Evolutionary conservation across 192 early-diverging fungal species (phyloP), one percentile per base, ranked within the genome.

Genomic region (Coemansia sp.): DNA sequence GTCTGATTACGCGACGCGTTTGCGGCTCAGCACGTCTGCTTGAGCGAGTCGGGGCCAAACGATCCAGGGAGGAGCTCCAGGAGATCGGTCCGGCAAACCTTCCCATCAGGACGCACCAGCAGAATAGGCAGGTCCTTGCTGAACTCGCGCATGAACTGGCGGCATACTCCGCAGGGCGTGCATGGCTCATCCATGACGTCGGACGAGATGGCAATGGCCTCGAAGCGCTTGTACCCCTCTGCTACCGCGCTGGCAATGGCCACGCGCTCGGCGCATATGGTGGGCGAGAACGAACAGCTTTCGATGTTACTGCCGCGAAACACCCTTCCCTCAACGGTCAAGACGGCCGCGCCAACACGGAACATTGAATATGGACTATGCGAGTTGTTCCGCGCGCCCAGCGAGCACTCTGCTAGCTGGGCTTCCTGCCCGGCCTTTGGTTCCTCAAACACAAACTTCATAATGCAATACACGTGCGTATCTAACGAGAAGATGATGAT

Each of bases 361-460:
- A 94, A 94, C 59, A 91, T 89, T 18, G 86, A 89, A 66, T 96
- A 96, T 4, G 93, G 93, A 12, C 80, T 82, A 60, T 96, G 93
- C 2, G 91, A 82, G 19, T 63, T 53, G n/a, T 79, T 64, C 39
- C 85, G 86, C 10, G 90, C 90, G 34, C 49, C 56, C 13, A 71
- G 51, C 7, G 67, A 38, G 0, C 46, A 33, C 22, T 23, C 27
- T 1, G 59, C 53, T 16, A 72, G 56, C 44, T 51, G 47, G 5
- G 52, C 44, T 9, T 56, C 44, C 32, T 27, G 7, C 18, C 42
- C 33, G 40, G 60, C 57, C 39, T 48, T 35, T 5, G 61, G 51
- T 30, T 59, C 22, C 19, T 64, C 56, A n/a, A 43, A 53, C n/a
- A 39, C 36, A 28, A 64, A 51, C 14, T 51, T 20, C 28, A 64